Evolutionary conservation across 2,329 filamentous ascomycete species (phyloP).

Genomic region (Huntiella savannae): DNA sequence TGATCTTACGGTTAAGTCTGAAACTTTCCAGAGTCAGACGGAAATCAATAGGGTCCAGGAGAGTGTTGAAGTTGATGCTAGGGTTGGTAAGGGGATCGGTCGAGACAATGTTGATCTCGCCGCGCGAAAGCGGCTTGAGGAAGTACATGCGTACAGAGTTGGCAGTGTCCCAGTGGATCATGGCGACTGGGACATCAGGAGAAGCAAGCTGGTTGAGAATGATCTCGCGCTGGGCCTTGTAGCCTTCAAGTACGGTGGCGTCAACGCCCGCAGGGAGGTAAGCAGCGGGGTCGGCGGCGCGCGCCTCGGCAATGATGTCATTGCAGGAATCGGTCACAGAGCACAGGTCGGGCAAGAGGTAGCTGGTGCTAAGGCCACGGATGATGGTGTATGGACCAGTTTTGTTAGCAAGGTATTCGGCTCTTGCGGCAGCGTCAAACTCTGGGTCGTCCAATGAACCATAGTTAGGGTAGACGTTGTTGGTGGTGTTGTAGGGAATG

Average conservation of each 20-base stretch:
- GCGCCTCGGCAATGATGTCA: conserved; percentile 15
- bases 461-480: conserved; percentile 16
- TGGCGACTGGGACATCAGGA: conserved; percentile 15
- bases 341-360: conserved; percentile 19
- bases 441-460: conserved; percentile 15
- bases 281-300: conserved; percentile 17
- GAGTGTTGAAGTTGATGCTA: conserved; percentile 21
- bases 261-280: conserved; percentile 19
- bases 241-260: conserved; percentile 21
- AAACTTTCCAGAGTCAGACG: conserved; percentile 17
- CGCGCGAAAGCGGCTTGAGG: conserved; percentile 22
- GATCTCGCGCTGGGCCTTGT: conserved; percentile 19
- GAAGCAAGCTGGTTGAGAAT: conserved; percentile 17
- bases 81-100: conserved; percentile 19
- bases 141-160: conserved; percentile 17
- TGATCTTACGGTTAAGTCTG: conserved; percentile 19
- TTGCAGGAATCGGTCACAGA: conserved; percentile 17
- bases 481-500: conserved; percentile 14
- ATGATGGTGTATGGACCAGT: conserved; percentile 18
- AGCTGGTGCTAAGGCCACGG: conserved; percentile 16
- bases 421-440: conserved; percentile 17
- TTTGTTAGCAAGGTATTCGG: conserved; percentile 16
- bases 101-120: conserved; percentile 21
- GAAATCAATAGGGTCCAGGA: conserved; percentile 21
- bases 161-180: conserved; percentile 19